Evolutionary conservation across 1,284 basidiomycete species (phyloP).

Genomic region (Naganishia liquefaciens): DNA sequence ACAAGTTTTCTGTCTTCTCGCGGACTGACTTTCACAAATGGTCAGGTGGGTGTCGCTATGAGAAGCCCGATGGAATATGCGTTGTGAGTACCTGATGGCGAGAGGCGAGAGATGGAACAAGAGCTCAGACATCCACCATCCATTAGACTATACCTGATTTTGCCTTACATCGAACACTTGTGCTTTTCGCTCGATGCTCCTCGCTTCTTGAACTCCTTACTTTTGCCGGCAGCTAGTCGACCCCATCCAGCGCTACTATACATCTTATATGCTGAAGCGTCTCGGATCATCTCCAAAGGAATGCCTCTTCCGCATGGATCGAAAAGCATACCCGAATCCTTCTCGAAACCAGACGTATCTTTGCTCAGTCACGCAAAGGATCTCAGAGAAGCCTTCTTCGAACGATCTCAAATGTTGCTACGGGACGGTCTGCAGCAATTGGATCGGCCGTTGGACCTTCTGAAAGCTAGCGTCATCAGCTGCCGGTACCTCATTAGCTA

Average conservation of each 20-base stretch:
- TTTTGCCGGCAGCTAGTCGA: slow-evolving; percentile 36
- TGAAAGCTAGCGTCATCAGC: slow-evolving; percentile 42
- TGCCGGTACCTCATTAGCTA: slow-evolving; percentile 39
- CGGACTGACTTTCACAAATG: slow-evolving; percentile 5
- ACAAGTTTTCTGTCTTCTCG: slow-evolving; percentile 6
- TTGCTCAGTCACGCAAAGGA: slow-evolving; percentile 3
- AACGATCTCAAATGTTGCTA: slow-evolving; percentile 40
- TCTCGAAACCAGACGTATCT: slow-evolving; percentile 32
- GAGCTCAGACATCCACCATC: neutral
- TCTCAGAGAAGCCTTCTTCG: slow-evolving; percentile 33
- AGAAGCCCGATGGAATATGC: slow-evolving; percentile 30
- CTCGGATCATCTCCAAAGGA: slow-evolving; percentile 36
- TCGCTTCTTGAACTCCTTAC: slow-evolving; percentile 41
- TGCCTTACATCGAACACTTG: slow-evolving; percentile 42
- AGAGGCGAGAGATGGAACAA: neutral
- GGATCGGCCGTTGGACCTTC: slow-evolving; percentile 43
- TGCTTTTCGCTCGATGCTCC: slow-evolving; percentile 42
- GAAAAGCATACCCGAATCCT: slow-evolving; percentile 31
- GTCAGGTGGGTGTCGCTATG: slow-evolving; percentile 15
- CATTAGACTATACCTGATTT: slow-evolving; percentile 37
- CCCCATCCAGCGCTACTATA: slow-evolving; percentile 47
- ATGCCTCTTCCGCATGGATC: slow-evolving; percentile 34
- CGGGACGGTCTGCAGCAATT: slow-evolving; percentile 41
- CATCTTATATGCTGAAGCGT: slow-evolving; percentile 44
- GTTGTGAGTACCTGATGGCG: slow-evolving; percentile 11